Base-by-base conservation (phyloP, 129 eudicot species). In the Lactuca sativa region DNA sequence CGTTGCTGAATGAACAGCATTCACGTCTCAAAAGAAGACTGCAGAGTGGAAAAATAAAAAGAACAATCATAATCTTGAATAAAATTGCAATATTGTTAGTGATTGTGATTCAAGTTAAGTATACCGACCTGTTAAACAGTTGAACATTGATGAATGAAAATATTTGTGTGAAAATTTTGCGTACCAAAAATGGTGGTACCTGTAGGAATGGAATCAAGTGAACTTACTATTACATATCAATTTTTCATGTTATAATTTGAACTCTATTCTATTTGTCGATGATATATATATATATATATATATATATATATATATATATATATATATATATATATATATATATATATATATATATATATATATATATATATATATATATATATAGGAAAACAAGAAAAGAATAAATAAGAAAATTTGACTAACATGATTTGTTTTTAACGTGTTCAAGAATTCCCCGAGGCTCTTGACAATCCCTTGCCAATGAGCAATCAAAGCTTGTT, bases 111-210 rank as follows among this genome's bases (percentile, higher is more conserved):
- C 51, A 76, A 40, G 70, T 38, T 40, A 76, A 40, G 70, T 31
- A 7, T 61, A 90, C 99, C 30, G 30, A 25, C 30, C 99, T 93
- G 75, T 93, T 93, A 77, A 93, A 90, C 55, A 93, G 76, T 53
- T 93, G 99, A 68, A 93, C 99, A 74, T 93, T 93, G 86, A 93
- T 90, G 83, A 93, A 93, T 47, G 99, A 93, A 81, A 93, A 93
- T 85, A 93, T 93, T 62, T 93, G 99, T 18, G 90, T 93, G 81
- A 93, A 93, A 16, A 74, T 74, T 57, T 74, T 74, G 4, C 79
- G 73, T 32, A 74, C 79, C 66, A 74, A 74, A 74, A 93, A 89
- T n/a, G 99, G 93, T 6, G 99, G 97, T 44, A 90, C 99, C 99
- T 93, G 84, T 63, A 68, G 77, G 31, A 62, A 69, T 41, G 38